Evolutionary conservation across 345 rosid genomes (phyloP).

Genomic region (Jatropha curcas): DNA sequence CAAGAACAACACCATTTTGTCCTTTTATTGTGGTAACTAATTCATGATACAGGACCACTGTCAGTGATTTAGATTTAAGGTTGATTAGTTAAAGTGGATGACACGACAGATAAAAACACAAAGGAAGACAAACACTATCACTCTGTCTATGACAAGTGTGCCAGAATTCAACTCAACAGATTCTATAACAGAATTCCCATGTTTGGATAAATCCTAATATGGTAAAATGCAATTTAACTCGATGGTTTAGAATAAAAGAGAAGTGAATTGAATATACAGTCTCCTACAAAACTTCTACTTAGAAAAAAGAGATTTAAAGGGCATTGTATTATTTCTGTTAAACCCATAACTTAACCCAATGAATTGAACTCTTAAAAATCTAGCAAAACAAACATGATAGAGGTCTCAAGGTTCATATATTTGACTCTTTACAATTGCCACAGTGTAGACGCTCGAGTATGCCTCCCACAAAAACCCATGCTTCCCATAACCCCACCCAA

Average conservation of each 20-base stretch:
- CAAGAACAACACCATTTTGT: neutral
- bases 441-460: too few species aligned
- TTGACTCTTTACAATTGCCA: too few species aligned
- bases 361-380: neutral
- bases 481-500: too few species aligned
- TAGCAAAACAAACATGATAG: neutral
- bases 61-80: neutral
- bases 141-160: neutral
- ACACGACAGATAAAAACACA: neutral
- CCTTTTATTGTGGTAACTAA: neutral
- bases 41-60: neutral
- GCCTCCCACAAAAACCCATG: neutral
- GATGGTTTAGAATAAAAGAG: neutral
- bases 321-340: neutral
- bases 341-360: neutral
- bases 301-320: neutral
- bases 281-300: neutral
- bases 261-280: neutral
- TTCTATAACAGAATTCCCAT: neutral
- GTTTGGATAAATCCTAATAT: neutral
- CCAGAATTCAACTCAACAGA: neutral
- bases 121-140: neutral
- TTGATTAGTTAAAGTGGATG: conserved; percentile 1
- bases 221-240: neutral
- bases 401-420: too few species aligned